Conservation (phyloP, 2,329 filamentous ascomycete species). For the Nakataea oryzae region DNA sequence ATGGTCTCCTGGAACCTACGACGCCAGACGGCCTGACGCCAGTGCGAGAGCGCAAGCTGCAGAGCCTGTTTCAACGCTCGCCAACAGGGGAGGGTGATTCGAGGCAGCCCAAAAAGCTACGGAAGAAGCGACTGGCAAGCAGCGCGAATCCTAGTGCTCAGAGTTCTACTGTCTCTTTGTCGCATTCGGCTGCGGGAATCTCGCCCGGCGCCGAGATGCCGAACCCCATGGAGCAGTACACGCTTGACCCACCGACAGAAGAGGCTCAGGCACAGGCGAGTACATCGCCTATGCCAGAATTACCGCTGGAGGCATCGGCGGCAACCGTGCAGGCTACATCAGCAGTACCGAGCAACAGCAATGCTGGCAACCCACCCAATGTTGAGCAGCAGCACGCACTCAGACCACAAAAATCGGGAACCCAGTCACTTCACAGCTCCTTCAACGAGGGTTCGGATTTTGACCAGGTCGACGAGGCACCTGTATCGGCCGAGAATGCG, state of each 20-base stretch:
- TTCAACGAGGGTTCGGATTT: conserved; percentile 75
- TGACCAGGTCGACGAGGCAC: conserved; percentile 58
- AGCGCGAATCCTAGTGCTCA: conserved; percentile 80
- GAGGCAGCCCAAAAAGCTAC: conserved; percentile 78
- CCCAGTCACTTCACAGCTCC: conserved; percentile 65
- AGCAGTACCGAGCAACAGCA: background rate
- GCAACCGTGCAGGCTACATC: background rate
- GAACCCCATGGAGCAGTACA: conserved; percentile 33
- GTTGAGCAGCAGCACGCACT: conserved; percentile 19
- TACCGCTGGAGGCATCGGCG: background rate
- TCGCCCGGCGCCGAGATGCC: conserved; percentile 34
- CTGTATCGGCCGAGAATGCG: conserved; percentile 12
- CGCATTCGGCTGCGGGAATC: conserved; percentile 30
- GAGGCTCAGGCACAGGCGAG: background rate
- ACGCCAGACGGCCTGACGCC: conserved; percentile 40
- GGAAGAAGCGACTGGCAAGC: conserved; percentile 71
- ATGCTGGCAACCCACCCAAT: background rate
- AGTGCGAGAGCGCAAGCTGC: conserved; percentile 55
- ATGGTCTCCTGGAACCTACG: conserved; percentile 19
- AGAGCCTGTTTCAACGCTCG: conserved; percentile 61
- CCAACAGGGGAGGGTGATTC: conserved; percentile 51
- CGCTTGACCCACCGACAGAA: background rate
- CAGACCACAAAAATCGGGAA: conserved; percentile 61
- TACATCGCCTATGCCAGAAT: background rate
- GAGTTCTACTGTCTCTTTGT: conserved; percentile 73